phyloP scores from a whole-genome alignment of 2,329 filamentous ascomycete genomes.

The Fusarium dimerum region DNA sequence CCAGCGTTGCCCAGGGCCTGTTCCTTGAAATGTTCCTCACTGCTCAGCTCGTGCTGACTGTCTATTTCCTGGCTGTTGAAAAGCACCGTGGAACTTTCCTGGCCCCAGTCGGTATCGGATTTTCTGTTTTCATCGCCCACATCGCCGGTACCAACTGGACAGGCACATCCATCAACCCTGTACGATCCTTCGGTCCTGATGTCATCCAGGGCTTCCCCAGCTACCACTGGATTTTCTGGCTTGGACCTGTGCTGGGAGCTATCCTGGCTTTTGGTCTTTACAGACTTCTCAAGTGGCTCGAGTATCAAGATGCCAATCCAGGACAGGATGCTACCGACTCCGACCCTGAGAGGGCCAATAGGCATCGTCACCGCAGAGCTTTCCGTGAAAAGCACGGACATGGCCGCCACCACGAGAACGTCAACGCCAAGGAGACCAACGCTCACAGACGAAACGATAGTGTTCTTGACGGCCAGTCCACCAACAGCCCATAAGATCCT shows the following conservation, averaged over 20 bases:
- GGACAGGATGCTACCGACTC: conserved; percentile 46
- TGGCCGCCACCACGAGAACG: conserved; percentile 18
- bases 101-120: conserved; percentile 71
- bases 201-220: conserved; percentile 43
- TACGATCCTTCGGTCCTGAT: conserved; percentile 51
- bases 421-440: conserved; percentile 14
- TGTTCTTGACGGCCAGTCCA: conserved; percentile 21
- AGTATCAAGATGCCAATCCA: conserved; percentile 53
- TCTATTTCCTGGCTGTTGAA: conserved; percentile 71
- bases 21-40: conserved; percentile 71
- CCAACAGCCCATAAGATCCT: conserved; percentile 3
- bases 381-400: conserved; percentile 9
- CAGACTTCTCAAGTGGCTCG: conserved; percentile 50
- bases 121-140: conserved; percentile 65
- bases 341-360: conserved; percentile 24
- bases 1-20: conserved; percentile 57
- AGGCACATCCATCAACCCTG: conserved; percentile 52
- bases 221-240: conserved; percentile 58
- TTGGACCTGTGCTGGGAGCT: conserved; percentile 53
- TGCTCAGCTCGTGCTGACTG: conserved; percentile 61
- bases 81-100: conserved; percentile 74
- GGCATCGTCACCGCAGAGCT: conserved; percentile 5
- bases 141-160: conserved; percentile 48
- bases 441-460: conserved; percentile 22
- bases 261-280: conserved; percentile 52